phyloP scores from a whole-genome alignment of 2,329 filamentous ascomycete genomes.

The Arthrinium puccinioides region DNA sequence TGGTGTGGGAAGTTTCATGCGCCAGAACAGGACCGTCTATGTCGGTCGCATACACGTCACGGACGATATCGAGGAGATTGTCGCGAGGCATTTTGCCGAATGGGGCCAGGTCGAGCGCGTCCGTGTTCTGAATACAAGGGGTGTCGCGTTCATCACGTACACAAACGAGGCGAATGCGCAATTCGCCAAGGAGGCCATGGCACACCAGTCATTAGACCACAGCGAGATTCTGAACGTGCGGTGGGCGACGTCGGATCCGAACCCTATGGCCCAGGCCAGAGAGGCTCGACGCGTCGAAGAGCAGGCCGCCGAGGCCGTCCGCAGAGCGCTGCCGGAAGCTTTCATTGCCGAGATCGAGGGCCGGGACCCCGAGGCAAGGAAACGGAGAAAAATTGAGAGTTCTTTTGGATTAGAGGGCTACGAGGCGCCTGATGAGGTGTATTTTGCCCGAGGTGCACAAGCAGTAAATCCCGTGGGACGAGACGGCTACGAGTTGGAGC shows the following conservation, averaged over 20 bases:
- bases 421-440: conserved; percentile 88
- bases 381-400: conserved; percentile 83
- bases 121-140: conserved; percentile 79
- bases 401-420: conserved; percentile 86
- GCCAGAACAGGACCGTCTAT: conserved; percentile 91
- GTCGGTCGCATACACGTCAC: conserved; percentile 90
- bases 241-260: conserved; percentile 95
- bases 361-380: conserved; percentile 76
- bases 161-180: conserved; percentile 82
- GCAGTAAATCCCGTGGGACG: conserved; percentile 53
- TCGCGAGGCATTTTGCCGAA: conserved; percentile 90
- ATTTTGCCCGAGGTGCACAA: conserved; percentile 75
- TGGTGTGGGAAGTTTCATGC: conserved; percentile 87
- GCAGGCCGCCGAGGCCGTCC: conserved; percentile 89
- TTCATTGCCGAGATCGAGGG: conserved; percentile 94
- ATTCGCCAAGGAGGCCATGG: conserved; percentile 94
- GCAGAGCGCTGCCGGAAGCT: conserved; percentile 77
- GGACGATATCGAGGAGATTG: conserved; percentile 95
- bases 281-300: conserved; percentile 88
- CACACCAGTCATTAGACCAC: conserved; percentile 86
- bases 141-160: conserved; percentile 94
- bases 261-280: conserved; percentile 87
- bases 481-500: conserved; percentile 55
- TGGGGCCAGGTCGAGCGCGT: conserved; percentile 90
- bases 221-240: conserved; percentile 90